Evolutionary conservation across 768 basidiomycete species (phyloP), one percentile per base, ranked within the genome.

Genomic region (Strobilomyces echinocephalus): DNA sequence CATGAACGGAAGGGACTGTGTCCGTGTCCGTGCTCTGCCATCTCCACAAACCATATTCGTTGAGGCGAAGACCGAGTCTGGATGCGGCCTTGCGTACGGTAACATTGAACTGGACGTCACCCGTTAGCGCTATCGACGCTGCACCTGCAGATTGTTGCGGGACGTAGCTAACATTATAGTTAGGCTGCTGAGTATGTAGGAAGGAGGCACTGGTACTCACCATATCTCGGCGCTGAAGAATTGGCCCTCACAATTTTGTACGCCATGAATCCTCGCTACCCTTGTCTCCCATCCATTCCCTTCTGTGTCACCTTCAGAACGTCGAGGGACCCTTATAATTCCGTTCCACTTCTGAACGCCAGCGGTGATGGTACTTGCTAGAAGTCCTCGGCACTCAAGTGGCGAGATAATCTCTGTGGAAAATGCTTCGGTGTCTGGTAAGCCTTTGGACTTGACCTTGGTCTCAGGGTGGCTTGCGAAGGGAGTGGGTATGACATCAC

Each of bases 31-130:
- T 24, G 24, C 24, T 52, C 38, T 67, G 69, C 81, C 82, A 85
- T 46, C 68, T 72, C 87, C 87, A 88, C 4, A 88, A 69, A 12
- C 86, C 87, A 56, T 73, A 79, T 58, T 83, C 81, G 58, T 84
- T 79, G 28, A 88, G 72, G 33, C 76, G 70, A 60, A 85, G 59
- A 15, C 78, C 79, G 3, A 73, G 60, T 41, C 68, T 70, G 7
- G 60, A 49, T 0, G 86, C 87, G 36, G 71, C 69, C 20, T 58
- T 62, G 31, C 73, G 72, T 2, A 80, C 54, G 39, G 76, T 68
- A 46, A 70, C 67, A 39, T 70, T 66, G 62, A 85, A 84, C 24
- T 73, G 72, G 0, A 45, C 39, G 60, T 85, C 83, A 9, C 85
- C 86, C 2, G 85, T 88, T 20, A 79, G 60, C 12, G 72, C 59